These are phyloP conservation scores for Pseudoneurospora amorphoporcata DNA, from an alignment of 495 filamentous ascomycete genomes.

Conservation along the genomic window DNA sequence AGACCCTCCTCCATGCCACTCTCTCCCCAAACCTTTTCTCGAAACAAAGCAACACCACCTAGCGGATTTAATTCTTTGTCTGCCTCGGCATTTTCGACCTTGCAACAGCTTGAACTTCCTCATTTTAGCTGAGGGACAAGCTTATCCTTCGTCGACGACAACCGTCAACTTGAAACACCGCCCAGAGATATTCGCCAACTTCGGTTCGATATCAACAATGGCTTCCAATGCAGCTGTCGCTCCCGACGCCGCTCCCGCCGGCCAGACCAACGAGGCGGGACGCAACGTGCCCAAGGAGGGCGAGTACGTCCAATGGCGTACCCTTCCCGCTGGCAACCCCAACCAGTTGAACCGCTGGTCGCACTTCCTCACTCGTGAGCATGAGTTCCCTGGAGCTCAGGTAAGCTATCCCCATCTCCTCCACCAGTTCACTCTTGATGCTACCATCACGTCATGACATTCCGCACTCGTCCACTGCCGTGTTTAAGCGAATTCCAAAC, in stretches of 20 bases:
- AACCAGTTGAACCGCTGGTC: slow-evolving; percentile 37
- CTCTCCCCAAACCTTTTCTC: not conserved
- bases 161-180: not conserved
- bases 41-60: not conserved
- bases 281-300: slow-evolving; percentile 30
- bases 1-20: not conserved
- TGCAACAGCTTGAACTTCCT: not conserved
- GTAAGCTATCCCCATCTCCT: slow-evolving; percentile 28
- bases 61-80: not conserved
- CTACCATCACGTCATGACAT: not conserved
- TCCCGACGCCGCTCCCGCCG: not conserved
- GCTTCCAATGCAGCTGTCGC: not conserved
- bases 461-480: not conserved
- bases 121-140: not conserved
- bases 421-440: not conserved
- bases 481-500: not conserved
- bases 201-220: not conserved
- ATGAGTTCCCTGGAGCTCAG: slow-evolving; percentile 93
- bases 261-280: not conserved
- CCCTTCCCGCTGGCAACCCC: slow-evolving; percentile 29
- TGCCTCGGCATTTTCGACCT: not conserved
- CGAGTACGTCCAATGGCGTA: slow-evolving; percentile 36
- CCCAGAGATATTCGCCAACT: not conserved
- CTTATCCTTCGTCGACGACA: not conserved
- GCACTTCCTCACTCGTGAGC: slow-evolving; percentile 41